A percentile compares a stretch with the other conserved stretches of the same genome.
phyloP scores from a whole-genome alignment of 1,284 basidiomycete species.

The Xerocomus cyaneibrunnescens region DNA sequence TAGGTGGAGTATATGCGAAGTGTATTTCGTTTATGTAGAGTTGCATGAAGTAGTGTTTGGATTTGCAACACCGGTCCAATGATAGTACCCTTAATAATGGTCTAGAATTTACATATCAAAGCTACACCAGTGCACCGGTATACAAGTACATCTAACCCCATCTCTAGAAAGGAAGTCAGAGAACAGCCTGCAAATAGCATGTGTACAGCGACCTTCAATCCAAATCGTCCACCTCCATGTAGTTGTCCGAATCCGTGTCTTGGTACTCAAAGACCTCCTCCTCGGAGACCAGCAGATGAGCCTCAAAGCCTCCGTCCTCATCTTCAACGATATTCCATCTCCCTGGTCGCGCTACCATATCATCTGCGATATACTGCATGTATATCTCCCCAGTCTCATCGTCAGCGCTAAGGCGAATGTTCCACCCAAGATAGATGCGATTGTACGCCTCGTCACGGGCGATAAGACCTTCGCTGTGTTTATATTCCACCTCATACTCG shows the following conservation, averaged over 20 bases:
- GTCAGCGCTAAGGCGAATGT: conserved; percentile 48
- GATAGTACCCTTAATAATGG: no score
- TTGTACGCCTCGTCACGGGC: conserved; percentile 41
- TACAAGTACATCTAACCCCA: conserved; percentile 9
- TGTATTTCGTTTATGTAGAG: no score
- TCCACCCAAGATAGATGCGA: conserved; percentile 64
- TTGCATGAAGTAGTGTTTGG: no score
- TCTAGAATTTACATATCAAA: conserved; percentile 13
- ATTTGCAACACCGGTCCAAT: no score
- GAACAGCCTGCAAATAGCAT: not conserved
- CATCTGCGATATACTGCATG: conserved; percentile 48
- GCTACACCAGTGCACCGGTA: not conserved
- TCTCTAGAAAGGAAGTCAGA: not conserved
- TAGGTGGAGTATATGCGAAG: no score
- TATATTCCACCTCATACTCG: conserved; percentile 54
- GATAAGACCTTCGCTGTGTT: conserved; percentile 51
- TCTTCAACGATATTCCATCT: conserved; percentile 48
- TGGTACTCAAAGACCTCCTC: conserved; percentile 46
- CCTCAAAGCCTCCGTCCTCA: conserved; percentile 41
- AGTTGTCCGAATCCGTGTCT: conserved; percentile 56
- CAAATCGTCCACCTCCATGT: conserved; percentile 30
- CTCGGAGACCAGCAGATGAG: conserved; percentile 46
- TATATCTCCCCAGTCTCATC: conserved; percentile 54
- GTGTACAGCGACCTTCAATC: conserved; percentile 7
- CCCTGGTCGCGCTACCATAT: conserved; percentile 49